A percentile compares a stretch with the other conserved stretches of the same genome.
Evolutionary conservation across 306 rosid genomes (phyloP).

Genomic region (Cicer chorassanicum): DNA sequence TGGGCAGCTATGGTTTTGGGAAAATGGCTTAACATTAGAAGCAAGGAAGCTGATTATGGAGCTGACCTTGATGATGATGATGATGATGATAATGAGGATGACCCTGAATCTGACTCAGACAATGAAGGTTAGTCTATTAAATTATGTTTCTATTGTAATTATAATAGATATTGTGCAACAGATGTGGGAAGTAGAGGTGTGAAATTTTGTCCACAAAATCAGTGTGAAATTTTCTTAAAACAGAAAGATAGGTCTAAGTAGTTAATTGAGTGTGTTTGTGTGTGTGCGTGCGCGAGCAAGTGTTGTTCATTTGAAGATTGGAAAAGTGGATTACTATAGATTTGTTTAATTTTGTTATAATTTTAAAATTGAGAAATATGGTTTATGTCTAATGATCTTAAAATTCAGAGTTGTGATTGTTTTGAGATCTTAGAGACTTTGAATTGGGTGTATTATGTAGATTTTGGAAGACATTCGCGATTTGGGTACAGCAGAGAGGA

Average conservation of each 20-base stretch:
- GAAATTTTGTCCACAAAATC: too few relatives aligned
- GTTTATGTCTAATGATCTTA: constrained; percentile 16
- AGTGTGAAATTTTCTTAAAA: too few relatives aligned
- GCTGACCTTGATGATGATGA: constrained; percentile 78
- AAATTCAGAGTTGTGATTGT: constrained; percentile 18
- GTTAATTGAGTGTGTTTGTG: not conserved
- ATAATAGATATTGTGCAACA: too few relatives aligned
- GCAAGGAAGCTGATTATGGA: constrained; percentile 63
- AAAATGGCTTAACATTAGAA: constrained; percentile 79
- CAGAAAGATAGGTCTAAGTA: not conserved
- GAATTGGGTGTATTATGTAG: constrained; percentile 45
- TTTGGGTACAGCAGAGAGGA: constrained; percentile 28
- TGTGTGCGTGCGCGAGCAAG: too few relatives aligned
- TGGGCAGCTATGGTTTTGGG: constrained; percentile 79
- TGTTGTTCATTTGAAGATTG: constrained; percentile 11
- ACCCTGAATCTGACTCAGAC: constrained; percentile 59
- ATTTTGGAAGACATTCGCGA: constrained; percentile 38
- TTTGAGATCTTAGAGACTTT: constrained; percentile 8
- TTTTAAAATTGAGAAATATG: not conserved
- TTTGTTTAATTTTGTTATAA: not conserved
- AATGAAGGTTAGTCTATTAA: constrained; percentile 50
- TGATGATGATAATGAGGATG: constrained; percentile 50
- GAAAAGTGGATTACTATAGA: not conserved
- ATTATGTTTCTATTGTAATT: not conserved
- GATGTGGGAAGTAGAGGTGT: too few relatives aligned